phyloP scores from a whole-genome alignment of 805 yeast species.

The Ogataea neopini region DNA sequence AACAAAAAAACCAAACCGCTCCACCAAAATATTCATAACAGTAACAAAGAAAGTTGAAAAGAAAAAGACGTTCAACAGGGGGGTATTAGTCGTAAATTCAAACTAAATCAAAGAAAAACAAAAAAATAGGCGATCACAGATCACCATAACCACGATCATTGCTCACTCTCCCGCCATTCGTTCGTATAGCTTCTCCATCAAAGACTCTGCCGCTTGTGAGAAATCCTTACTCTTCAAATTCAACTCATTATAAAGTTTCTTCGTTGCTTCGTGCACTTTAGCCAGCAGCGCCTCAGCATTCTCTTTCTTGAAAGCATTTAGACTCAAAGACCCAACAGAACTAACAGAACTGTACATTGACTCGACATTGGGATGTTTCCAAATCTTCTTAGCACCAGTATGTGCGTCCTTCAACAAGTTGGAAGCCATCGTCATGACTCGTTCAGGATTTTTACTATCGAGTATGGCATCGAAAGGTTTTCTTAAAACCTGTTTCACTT shows the following conservation, averaged over 20 bases:
- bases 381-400: neutral
- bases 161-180: neutral
- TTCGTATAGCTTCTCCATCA: neutral
- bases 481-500: neutral
- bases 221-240: neutral
- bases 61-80: constrained; percentile 1
- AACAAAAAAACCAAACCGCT: neutral
- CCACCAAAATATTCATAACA: neutral
- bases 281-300: neutral
- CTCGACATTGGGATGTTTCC: neutral
- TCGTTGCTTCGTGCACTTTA: neutral
- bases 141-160: neutral
- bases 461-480: neutral
- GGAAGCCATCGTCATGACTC: too few relatives aligned
- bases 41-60: neutral
- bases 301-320: neutral
- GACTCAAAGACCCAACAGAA: too few relatives aligned
- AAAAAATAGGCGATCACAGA: too few relatives aligned
- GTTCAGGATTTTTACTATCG: neutral
- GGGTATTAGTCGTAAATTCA: constrained; percentile 3
- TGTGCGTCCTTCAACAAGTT: neutral
- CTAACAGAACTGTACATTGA: neutral
- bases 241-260: neutral
- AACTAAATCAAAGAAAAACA: too few relatives aligned
- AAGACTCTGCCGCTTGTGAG: neutral